phyloP scores from a whole-genome alignment of 306 rosid species.

The Erythrophleum fordii region DNA sequence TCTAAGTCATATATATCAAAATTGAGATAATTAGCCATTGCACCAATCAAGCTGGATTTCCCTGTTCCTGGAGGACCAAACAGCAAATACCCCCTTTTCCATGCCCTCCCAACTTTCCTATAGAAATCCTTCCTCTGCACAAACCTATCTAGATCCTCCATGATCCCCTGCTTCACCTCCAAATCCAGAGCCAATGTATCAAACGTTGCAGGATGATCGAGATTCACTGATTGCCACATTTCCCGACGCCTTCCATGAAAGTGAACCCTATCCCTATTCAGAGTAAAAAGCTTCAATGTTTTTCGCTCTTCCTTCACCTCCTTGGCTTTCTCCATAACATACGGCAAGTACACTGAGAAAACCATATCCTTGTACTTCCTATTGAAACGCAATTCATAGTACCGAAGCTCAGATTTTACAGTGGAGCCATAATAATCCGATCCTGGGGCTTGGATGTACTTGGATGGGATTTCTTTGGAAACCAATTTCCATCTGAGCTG shows the following conservation, averaged over 20 bases:
- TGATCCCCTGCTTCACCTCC: slow-evolving; percentile 35
- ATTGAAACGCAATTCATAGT: slow-evolving; percentile 41
- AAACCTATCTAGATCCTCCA: slow-evolving; percentile 41
- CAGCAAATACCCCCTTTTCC: slow-evolving; percentile 49
- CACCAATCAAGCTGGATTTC: slow-evolving; percentile 47
- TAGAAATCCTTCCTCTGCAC: slow-evolving; percentile 38
- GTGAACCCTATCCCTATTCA: background rate
- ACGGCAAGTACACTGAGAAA: slow-evolving; percentile 32
- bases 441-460: background rate
- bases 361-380: slow-evolving; percentile 39
- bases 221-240: slow-evolving; percentile 35
- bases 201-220: slow-evolving; percentile 45
- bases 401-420: background rate
- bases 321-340: slow-evolving; percentile 40
- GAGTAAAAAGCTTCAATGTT: slow-evolving; percentile 41
- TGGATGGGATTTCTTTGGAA: slow-evolving; percentile 1
- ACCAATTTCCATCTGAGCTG: slow-evolving; percentile 41
- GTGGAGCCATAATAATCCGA: background rate
- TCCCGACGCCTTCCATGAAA: background rate
- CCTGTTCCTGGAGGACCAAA: slow-evolving; percentile 51
- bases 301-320: slow-evolving; percentile 32
- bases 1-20: slow-evolving; percentile 47
- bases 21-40: slow-evolving; percentile 46
- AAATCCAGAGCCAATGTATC: slow-evolving; percentile 43
- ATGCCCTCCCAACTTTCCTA: slow-evolving; percentile 49